Conservation (phyloP, 805 yeast genomes). For the Saturnispora mendoncae region DNA sequence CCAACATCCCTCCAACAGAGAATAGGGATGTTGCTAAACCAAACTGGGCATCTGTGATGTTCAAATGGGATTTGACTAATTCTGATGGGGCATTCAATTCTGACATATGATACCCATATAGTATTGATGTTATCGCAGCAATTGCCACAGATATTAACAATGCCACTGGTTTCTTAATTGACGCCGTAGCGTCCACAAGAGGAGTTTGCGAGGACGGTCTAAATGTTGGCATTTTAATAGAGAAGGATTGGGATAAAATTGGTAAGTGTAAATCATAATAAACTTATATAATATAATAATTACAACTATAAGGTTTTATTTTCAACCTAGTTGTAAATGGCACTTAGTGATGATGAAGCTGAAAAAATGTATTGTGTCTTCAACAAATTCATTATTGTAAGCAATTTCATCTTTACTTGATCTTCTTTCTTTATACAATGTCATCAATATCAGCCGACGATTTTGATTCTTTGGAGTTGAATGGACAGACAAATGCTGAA, state of each 20-base stretch:
- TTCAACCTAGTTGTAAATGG: too few relatives aligned
- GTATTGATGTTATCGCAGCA: constrained; percentile 71
- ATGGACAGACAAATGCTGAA: constrained; percentile 11
- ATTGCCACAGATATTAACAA: constrained; percentile 42
- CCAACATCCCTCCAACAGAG: constrained; percentile 75
- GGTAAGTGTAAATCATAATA: too few relatives aligned
- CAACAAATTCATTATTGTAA: not conserved
- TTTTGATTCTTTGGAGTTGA: constrained; percentile 12
- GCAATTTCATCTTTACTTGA: not conserved
- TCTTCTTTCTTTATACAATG: constrained; percentile 9
- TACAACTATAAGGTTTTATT: too few relatives aligned
- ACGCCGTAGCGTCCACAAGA: not conserved
- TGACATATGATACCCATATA: constrained; percentile 92
- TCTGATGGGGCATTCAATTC: constrained; percentile 87
- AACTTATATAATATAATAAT: too few relatives aligned
- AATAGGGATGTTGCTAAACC: constrained; percentile 73
- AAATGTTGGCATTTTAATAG: too few relatives aligned
- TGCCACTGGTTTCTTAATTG: constrained; percentile 17
- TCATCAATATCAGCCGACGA: constrained; percentile 15
- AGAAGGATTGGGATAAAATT: too few relatives aligned
- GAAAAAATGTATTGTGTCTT: not conserved
- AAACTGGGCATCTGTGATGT: constrained; percentile 36
- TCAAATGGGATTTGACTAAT: constrained; percentile 31
- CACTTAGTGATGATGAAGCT: too few relatives aligned
- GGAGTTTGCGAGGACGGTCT: constrained; percentile 7